These are phyloP conservation scores for Novakomyces olei DNA, from an alignment of 805 yeast genomes.

Conservation along the genomic window DNA sequence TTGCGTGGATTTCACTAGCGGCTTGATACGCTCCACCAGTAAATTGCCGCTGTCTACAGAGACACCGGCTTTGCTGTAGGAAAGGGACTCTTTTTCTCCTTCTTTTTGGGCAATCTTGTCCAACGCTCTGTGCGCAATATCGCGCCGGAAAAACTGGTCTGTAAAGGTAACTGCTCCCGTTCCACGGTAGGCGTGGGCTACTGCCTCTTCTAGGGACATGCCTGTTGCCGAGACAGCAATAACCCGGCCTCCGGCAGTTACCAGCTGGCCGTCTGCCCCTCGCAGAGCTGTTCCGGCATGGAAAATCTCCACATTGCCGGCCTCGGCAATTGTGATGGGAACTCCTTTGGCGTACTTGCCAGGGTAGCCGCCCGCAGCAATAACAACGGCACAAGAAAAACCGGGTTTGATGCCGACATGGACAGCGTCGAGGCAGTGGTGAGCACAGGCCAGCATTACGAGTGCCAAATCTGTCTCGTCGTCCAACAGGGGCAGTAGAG, in stretches of 20 bases:
- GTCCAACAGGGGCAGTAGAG: slow-evolving; percentile 70
- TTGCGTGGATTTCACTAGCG: slow-evolving; percentile 72
- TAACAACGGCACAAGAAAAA: slow-evolving; percentile 76
- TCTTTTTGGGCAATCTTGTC: slow-evolving; percentile 20
- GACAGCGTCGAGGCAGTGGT: slow-evolving; percentile 77
- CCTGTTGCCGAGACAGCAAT: slow-evolving; percentile 85
- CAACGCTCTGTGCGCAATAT: slow-evolving; percentile 93
- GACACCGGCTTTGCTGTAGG: slow-evolving; percentile 92
- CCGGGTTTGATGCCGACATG: slow-evolving; percentile 28
- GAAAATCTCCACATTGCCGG: slow-evolving; percentile 49
- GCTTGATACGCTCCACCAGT: slow-evolving; percentile 75
- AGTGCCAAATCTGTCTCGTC: slow-evolving; percentile 94
- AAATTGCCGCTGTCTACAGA: slow-evolving; percentile 88
- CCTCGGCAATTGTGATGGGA: slow-evolving; percentile 36
- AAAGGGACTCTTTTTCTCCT: slow-evolving; percentile 22
- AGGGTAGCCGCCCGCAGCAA: slow-evolving; percentile 96
- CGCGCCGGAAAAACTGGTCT: slow-evolving; percentile 66
- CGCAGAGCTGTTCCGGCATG: slow-evolving; percentile 77
- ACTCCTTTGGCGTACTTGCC: slow-evolving; percentile 72
- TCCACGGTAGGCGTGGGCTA: slow-evolving; percentile 66
- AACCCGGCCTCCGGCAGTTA: slow-evolving; percentile 91
- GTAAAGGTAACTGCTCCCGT: slow-evolving; percentile 52
- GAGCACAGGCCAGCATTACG: slow-evolving; percentile 80
- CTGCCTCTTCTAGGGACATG: slow-evolving; percentile 51
- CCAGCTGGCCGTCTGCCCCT: slow-evolving; percentile 38